phyloP scores from a whole-genome alignment of 2,329 filamentous ascomycete genomes.

The Calycina marina region DNA sequence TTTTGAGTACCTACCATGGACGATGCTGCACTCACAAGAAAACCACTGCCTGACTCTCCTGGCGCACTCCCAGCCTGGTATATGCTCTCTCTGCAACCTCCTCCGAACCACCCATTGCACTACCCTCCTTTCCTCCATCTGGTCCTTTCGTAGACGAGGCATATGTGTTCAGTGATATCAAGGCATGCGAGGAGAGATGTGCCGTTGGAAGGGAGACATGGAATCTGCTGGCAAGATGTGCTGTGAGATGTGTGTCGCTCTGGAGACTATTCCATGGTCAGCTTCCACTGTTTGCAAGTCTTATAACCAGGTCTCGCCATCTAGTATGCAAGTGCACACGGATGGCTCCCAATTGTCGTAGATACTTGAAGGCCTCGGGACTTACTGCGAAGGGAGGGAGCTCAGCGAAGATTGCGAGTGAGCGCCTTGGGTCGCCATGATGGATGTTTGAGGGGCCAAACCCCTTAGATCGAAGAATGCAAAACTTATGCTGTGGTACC shows the following conservation, averaged over 20 bases:
- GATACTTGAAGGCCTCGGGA: too few relatives aligned
- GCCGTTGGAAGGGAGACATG: slow-evolving; percentile 84
- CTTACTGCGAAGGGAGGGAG: slow-evolving; percentile 59
- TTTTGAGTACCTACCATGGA: not conserved
- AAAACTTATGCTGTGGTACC: not conserved
- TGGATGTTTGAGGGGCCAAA: slow-evolving; percentile 21
- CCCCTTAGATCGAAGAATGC: slow-evolving; percentile 7
- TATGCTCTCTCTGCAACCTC: slow-evolving; percentile 81
- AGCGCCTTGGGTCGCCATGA: slow-evolving; percentile 49
- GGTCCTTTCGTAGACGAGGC: slow-evolving; percentile 75
- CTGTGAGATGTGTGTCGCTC: slow-evolving; percentile 64
- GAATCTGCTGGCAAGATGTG: slow-evolving; percentile 76
- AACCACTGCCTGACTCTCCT: slow-evolving; percentile 83
- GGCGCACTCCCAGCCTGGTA: slow-evolving; percentile 69
- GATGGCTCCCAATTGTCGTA: too few relatives aligned
- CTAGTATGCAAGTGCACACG: too few relatives aligned
- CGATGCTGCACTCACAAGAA: slow-evolving; percentile 58
- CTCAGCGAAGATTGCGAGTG: slow-evolving; percentile 80
- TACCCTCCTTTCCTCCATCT: slow-evolving; percentile 84
- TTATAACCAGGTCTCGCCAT: too few relatives aligned
- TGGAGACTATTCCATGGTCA: slow-evolving; percentile 45
- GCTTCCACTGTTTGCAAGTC: too few relatives aligned
- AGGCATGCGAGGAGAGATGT: slow-evolving; percentile 75
- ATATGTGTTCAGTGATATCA: slow-evolving; percentile 90
- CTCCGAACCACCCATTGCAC: slow-evolving; percentile 82